Conservation (phyloP, 345 rosid species). For the Hevea brasiliensis region DNA sequence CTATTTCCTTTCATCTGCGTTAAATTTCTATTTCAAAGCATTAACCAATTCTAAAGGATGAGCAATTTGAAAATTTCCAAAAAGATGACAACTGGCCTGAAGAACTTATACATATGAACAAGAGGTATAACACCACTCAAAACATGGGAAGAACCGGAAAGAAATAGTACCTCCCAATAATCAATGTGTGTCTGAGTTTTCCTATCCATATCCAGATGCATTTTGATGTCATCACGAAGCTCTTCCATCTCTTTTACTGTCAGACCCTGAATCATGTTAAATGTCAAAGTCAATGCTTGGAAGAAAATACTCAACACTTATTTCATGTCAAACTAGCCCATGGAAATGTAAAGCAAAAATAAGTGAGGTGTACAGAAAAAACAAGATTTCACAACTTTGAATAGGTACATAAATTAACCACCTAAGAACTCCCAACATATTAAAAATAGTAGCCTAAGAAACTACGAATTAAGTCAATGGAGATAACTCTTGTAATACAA, state of each 20-base stretch:
- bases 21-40: neutral
- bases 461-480: neutral
- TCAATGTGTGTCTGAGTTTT: conserved; percentile 65
- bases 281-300: conserved; percentile 2
- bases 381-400: neutral
- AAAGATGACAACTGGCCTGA: neutral
- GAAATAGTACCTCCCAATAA: conserved; percentile 79
- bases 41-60: neutral
- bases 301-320: neutral
- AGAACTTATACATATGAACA: neutral
- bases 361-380: neutral
- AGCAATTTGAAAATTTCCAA: neutral
- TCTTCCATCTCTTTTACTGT: conserved; percentile 92
- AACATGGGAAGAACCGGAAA: neutral
- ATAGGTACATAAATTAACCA: neutral
- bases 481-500: neutral
- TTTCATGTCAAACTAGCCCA: neutral
- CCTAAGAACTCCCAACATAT: neutral
- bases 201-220: conserved; percentile 91
- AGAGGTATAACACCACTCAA: neutral
- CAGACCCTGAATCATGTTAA: conserved; percentile 61
- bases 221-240: conserved; percentile 88
- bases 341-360: neutral
- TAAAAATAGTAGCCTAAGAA: neutral
- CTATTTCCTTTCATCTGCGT: no score